Base-by-base conservation (phyloP, 495 filamentous ascomycete species). In the Penicillium cinerascens region DNA sequence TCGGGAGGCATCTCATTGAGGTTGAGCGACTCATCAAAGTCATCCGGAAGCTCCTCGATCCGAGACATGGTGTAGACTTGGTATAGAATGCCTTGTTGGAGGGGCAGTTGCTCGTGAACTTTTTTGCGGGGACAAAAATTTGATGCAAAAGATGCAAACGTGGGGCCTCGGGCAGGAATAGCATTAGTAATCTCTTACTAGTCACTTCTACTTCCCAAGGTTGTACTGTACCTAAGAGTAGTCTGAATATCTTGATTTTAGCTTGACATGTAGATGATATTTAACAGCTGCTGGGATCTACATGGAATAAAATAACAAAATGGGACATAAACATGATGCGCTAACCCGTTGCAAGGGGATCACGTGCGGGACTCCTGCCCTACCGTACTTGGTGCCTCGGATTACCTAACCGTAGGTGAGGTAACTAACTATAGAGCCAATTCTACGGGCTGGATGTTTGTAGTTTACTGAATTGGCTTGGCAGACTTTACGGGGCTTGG, bases 11-110 rank as follows among this genome's bases (percentile, higher is more conserved):
- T 37, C 22, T 64, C 38, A 44, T 69, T 71, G 55, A 73, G 69
- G 33, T 72, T 54, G 50, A 73, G 58, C n/a, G 70, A 69, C 63
- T 77, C 74, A 55, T 77, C 71, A 45, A 72, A 76, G 61, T 78
- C 72, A 53, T 78, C 71, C 42, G 76, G 69, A 27, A 80, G 74
- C 58, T 82, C 78, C 67, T 81, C 77, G 17, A 81, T 64, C 39
- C 66, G 60, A 18, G 66, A 67, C 72, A 75, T 75, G 22, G 45
- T 56, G 53, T 33, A 33, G 44, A 46, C 25, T 17, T 23, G 20
- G 40, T 18, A 41, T 15, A 38, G 42, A 27, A 22, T 33, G 27
- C n/a, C 17, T 43, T 51, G 35, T 42, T 17, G 39, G 56, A 47
- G 46, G 18, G 18, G 43, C 42, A 42, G 20, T 26, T 37, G 22